Percentiles rank a stretch among this genome's conserved stretches.
Conservation (phyloP, 257 asterid genomes). For the Primulina tabacum region DNA sequence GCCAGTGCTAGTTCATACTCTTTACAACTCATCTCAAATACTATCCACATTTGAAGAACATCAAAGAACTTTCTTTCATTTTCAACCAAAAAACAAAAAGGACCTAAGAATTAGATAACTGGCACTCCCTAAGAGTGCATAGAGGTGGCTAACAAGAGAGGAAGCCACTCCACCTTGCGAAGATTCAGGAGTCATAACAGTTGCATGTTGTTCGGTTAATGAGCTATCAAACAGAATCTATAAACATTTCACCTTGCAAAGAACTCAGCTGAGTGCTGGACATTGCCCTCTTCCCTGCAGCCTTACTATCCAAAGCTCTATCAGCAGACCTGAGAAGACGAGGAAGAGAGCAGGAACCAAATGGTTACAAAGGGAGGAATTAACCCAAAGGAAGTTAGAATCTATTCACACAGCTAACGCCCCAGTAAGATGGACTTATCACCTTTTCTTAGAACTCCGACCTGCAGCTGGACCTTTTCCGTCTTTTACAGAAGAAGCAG, state of each 20-base stretch:
- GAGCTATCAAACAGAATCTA: conserved; percentile 3
- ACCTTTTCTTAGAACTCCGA: conserved; percentile 44
- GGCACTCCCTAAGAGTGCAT: background rate
- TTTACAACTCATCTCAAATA: background rate
- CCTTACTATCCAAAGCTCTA: conserved; percentile 59
- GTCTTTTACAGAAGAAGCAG: conserved; percentile 35
- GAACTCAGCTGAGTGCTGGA: conserved; percentile 46
- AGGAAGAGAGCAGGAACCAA: conserved; percentile 16
- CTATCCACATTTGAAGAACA: background rate
- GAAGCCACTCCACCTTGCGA: background rate
- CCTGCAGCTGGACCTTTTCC: conserved; percentile 31
- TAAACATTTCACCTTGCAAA: conserved; percentile 47
- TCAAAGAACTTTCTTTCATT: background rate
- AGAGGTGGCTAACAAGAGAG: conserved; percentile 10
- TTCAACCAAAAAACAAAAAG: conserved; percentile 11
- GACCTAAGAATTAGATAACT: background rate
- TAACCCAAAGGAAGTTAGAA: background rate
- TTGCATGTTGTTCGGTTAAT: background rate
- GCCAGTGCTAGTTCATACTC: background rate
- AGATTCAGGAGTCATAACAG: background rate
- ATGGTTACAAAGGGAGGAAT: conserved; percentile 1
- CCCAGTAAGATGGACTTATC: conserved; percentile 15
- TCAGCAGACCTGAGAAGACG: conserved; percentile 61
- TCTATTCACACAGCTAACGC: conserved; percentile 4
- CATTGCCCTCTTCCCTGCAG: conserved; percentile 62